Base-by-base conservation (phyloP, 2,329 filamentous ascomycete genomes). In the Fusarium transvaalense region DNA sequence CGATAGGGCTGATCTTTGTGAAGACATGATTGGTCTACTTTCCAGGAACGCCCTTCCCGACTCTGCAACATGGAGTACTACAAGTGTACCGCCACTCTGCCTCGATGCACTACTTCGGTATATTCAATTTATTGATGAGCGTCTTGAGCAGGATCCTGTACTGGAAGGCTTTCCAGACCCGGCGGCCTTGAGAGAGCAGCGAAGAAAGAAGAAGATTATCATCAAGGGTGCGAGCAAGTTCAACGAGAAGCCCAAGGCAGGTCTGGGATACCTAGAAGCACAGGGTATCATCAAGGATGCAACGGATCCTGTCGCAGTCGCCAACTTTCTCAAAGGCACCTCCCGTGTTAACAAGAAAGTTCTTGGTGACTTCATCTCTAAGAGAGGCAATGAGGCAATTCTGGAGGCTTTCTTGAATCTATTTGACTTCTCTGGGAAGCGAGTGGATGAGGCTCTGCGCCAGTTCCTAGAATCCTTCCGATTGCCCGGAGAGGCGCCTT, bases 11-110 rank as follows among this genome's bases (percentile, higher is more conserved):
- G 96, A 99, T 80, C 82, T 99, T 7, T 99, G 96, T 75, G 92
- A 97, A 81, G 97, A 99, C 76, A 92, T 98, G 87, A 89, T 99
- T 63, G 95, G 96, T 1, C 85, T 99, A 34, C 83, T 99, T 17
- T 95, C 96, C 21, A 88, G 96, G 61, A 99, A 97, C 77, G 96
- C 96, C 3, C 92, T 99, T 69, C 97, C 96, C 1, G 96, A 99
- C 78, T 97, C 96, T 10, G 96, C 95, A 8, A 97, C 94, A 8
- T 99, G 96, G 96, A 99, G 97, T 78, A 99, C 96, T 13, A 97
- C 95, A 7, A 99, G 97, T 76, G 97, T 99, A 2, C 96, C 96
- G 17, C 96, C 96, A 1, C 83, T 99, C 4, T 99, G 96, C 74
- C 84, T 99, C 23, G 96, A 99, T 80, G 94, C 96, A 12, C 83